Base-by-base conservation (phyloP, 345 rosid species). In the Alliaria petiolata region DNA sequence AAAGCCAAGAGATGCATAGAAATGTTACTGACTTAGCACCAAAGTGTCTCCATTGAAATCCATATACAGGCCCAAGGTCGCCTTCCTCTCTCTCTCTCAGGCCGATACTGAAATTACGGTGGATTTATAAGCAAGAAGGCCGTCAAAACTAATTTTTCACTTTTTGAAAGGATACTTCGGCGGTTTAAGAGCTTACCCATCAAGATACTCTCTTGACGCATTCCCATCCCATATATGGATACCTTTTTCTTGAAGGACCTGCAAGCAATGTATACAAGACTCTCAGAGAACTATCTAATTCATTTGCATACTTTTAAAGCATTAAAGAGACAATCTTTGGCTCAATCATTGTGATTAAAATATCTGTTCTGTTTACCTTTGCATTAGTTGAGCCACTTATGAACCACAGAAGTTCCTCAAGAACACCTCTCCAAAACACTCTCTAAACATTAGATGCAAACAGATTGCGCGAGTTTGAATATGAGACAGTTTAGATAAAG, bases 41-140 rank as follows among this genome's bases (percentile, higher is more conserved):
- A 83, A 91, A 93, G 76, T 91, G 95, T 62, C 98, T 87, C 98
- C 98, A 93, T 70, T 93, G 98, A 72, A 93, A 93, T 53, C 98
- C 97, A 57, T 89, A 93, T n/a, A 93, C 85, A 17, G 98, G 95
- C 62, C 98, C 98, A 31, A 93, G 80, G 81, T 93, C 97, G 52
- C 96, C 97, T 72, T 84, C 96, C 78, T 87, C 96, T 70, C 96
- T 83, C 40, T 86, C 95, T 28, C 39, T 83, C 70, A 93, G 56
- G 30, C 92, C 97, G 52, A 87, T 34, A 72, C 98, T 91, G 85
- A 43, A 69, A 70, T 78, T 26, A 75, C 13, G 11, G 36, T 8
- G 28, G 38, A 31, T 13, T 25, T 26, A 45, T 64, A 12, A 55
- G 51, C 6, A 0, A 54, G 25, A 45, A 15, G 46, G 33, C 55